These are phyloP conservation scores for Diaporthe caulivora DNA, from an alignment of 2,329 filamentous ascomycete species.

Conservation along the genomic window DNA sequence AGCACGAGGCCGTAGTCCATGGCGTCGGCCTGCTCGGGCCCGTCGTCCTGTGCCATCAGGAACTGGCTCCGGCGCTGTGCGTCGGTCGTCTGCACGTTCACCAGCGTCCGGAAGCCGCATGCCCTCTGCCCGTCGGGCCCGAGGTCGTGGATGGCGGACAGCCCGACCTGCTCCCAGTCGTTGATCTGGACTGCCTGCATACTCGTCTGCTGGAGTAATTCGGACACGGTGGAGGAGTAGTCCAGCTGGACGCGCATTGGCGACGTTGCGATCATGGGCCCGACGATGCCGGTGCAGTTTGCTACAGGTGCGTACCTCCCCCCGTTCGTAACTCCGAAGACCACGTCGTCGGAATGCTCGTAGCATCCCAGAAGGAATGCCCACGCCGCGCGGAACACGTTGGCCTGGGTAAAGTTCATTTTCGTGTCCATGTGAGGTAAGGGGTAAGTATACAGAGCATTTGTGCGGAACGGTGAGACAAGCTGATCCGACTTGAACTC, in stretches of 20 bases:
- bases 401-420: slow-evolving; percentile 13
- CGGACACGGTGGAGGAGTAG: background rate
- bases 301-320: background rate
- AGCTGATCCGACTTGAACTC: background rate
- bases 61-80: background rate
- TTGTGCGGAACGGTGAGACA: slow-evolving; percentile 6
- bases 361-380: background rate
- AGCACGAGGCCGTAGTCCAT: slow-evolving; percentile 11
- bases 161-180: slow-evolving; percentile 16
- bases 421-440: background rate
- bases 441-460: background rate
- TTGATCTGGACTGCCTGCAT: slow-evolving; percentile 7
- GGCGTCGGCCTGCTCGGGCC: background rate
- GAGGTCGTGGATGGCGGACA: slow-evolving; percentile 8
- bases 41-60: background rate
- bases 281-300: slow-evolving; percentile 15
- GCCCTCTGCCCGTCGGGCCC: slow-evolving; percentile 4
- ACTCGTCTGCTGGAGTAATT: slow-evolving; percentile 3
- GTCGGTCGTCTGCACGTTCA: slow-evolving; percentile 8
- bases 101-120: background rate
- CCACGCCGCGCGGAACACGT: slow-evolving; percentile 7
- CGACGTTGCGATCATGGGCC: slow-evolving; percentile 4
- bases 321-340: background rate
- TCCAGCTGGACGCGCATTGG: slow-evolving; percentile 1
- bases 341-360: background rate